These are phyloP conservation scores for Plasmodium berghei DNA, from an alignment of 169 alveolate species.

Conservation along the genomic window DNA sequence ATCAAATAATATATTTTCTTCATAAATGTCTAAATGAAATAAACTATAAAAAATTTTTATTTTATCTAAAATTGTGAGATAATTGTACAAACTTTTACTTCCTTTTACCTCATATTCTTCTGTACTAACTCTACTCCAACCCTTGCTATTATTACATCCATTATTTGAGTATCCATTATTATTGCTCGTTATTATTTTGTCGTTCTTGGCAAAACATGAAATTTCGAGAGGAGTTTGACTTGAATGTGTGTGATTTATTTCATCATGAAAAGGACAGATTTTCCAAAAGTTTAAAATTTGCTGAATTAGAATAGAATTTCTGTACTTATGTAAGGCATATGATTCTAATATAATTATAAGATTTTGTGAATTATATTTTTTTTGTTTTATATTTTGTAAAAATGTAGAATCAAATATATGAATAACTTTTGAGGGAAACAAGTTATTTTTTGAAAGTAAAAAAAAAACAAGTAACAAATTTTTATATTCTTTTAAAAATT, in stretches of 20 bases:
- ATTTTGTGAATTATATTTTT: slow-evolving; percentile 10
- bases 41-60: slow-evolving; percentile 29
- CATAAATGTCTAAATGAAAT: slow-evolving; percentile 53
- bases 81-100: background rate
- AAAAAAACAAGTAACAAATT: slow-evolving; percentile 43
- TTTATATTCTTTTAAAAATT: background rate
- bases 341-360: slow-evolving; percentile 30
- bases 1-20: slow-evolving; percentile 14
- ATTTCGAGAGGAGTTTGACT: no score
- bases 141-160: no score
- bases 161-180: no score
- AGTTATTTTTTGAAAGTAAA: slow-evolving; percentile 41
- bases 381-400: slow-evolving; percentile 13
- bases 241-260: no score
- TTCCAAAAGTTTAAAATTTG: background rate
- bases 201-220: no score
- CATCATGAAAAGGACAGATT: no score
- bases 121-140: no score
- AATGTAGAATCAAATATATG: slow-evolving; percentile 44
- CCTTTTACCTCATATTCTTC: background rate
- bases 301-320: slow-evolving; percentile 9
- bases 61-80: slow-evolving; percentile 7
- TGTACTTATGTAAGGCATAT: slow-evolving; percentile 53
- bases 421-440: slow-evolving; percentile 53
- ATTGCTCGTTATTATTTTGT: no score